A percentile compares a stretch with the other conserved stretches of the same genome.
Conservation (phyloP, 2,329 filamentous ascomycete genomes). For the Laburnicola sp. region DNA sequence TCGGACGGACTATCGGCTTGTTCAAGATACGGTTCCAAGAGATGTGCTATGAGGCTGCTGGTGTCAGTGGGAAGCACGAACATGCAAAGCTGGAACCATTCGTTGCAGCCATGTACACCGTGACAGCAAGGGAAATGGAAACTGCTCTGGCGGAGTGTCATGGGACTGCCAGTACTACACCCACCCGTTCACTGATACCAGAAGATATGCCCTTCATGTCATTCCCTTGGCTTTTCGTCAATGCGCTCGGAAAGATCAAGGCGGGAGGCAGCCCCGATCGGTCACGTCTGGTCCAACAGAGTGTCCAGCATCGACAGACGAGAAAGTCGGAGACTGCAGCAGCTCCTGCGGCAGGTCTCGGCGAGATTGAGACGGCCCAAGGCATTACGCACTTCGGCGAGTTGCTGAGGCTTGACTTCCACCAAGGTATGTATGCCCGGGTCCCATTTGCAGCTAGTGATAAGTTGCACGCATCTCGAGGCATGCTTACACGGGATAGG, state of each 20-base stretch:
- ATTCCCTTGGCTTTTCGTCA: slow-evolving; percentile 89
- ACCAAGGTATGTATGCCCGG: neutral
- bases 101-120: slow-evolving; percentile 82
- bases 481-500: too few species aligned
- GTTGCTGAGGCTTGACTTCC: slow-evolving; percentile 37
- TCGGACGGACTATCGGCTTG: slow-evolving; percentile 67
- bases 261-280: slow-evolving; percentile 20
- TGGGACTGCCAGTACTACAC: slow-evolving; percentile 16
- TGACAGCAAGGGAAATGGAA: slow-evolving; percentile 73
- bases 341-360: slow-evolving; percentile 7
- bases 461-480: neutral
- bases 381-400: slow-evolving; percentile 43
- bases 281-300: slow-evolving; percentile 1
- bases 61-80: slow-evolving; percentile 46
- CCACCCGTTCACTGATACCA: slow-evolving; percentile 45
- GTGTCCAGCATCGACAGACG: slow-evolving; percentile 7
- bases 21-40: slow-evolving; percentile 71
- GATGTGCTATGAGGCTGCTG: slow-evolving; percentile 67
- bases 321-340: slow-evolving; percentile 17
- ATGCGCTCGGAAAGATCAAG: slow-evolving; percentile 70
- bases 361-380: slow-evolving; percentile 34
- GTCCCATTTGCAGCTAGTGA: neutral
- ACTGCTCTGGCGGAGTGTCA: slow-evolving; percentile 59
- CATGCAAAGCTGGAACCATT: slow-evolving; percentile 64
- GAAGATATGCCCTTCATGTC: slow-evolving; percentile 80